These are phyloP conservation scores for Paraconiothyrium sp. DNA, from an alignment of 2,329 filamentous ascomycete species.

Conservation along the genomic window DNA sequence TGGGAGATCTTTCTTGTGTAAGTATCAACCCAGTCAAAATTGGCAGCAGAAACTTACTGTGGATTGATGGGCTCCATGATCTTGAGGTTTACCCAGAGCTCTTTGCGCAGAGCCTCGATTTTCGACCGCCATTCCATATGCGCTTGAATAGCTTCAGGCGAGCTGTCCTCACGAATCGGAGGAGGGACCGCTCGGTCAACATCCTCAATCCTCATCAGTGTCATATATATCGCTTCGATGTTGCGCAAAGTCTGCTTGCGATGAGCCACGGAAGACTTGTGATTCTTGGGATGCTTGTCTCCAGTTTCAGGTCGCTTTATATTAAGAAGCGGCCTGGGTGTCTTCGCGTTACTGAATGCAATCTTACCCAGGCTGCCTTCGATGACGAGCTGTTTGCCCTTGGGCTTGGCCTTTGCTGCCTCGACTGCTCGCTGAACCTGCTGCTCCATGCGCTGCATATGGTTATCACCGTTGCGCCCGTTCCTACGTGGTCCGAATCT, in stretches of 20 bases:
- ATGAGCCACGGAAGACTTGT: constrained; percentile 68
- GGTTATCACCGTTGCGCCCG: constrained; percentile 87
- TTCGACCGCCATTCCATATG: constrained; percentile 83
- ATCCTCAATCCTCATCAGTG: constrained; percentile 93
- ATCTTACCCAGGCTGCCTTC: constrained; percentile 98
- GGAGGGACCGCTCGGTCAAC: constrained; percentile 83
- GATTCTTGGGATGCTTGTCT: constrained; percentile 55
- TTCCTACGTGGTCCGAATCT: constrained; percentile 81
- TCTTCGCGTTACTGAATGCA: constrained; percentile 98
- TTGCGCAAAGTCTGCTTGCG: constrained; percentile 84
- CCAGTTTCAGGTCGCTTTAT: constrained; percentile 85
- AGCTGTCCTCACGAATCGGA: constrained; percentile 69
- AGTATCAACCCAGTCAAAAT: constrained; percentile 16
- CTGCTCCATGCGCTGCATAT: constrained; percentile 99
- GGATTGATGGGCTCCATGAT: constrained; percentile 87
- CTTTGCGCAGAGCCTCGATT: constrained; percentile 75
- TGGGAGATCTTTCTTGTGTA: constrained; percentile 65
- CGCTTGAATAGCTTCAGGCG: constrained; percentile 74
- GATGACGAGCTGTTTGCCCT: constrained; percentile 96
- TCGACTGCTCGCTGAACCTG: constrained; percentile 97
- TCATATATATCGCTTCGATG: constrained; percentile 88
- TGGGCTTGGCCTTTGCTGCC: constrained; percentile 95
- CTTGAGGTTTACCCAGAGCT: constrained; percentile 87
- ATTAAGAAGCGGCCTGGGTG: constrained; percentile 91
- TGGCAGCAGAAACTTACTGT: constrained; percentile 49